phyloP scores from a whole-genome alignment of 345 rosid genomes.

The Angophora floribunda region DNA sequence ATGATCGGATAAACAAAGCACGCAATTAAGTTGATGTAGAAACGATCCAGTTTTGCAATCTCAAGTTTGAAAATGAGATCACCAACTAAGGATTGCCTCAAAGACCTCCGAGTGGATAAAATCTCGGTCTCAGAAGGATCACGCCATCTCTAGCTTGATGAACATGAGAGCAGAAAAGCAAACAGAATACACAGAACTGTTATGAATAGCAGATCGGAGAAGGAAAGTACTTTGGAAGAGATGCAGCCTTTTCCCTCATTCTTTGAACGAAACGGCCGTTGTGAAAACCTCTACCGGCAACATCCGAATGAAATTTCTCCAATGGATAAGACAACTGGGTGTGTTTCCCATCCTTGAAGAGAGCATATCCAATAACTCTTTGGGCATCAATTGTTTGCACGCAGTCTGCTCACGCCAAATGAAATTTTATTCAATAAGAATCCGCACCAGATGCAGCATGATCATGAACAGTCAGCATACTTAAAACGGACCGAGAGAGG shows the following conservation, averaged over 20 bases:
- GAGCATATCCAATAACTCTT: constrained; percentile 28
- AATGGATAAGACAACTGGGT: constrained; percentile 27
- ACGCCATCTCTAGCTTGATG: background rate
- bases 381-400: constrained; percentile 41
- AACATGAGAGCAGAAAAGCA: background rate
- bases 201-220: background rate
- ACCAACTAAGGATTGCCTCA: background rate
- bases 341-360: constrained; percentile 32
- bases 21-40: background rate
- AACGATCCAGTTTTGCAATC: background rate
- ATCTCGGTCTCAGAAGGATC: background rate
- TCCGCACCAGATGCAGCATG: background rate
- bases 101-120: background rate
- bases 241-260: constrained; percentile 42
- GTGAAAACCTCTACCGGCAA: constrained; percentile 42
- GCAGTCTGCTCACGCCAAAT: constrained; percentile 16
- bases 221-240: constrained; percentile 32
- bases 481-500: background rate
- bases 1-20: background rate
- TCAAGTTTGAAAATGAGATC: background rate
- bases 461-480: background rate
- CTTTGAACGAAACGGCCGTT: constrained; percentile 44
- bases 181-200: background rate
- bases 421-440: background rate
- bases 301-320: constrained; percentile 19